Evolutionary conservation across 179 eudicot genomes (phyloP), one percentile per base, ranked within the genome.

Genomic region (Pouteria campechiana): DNA sequence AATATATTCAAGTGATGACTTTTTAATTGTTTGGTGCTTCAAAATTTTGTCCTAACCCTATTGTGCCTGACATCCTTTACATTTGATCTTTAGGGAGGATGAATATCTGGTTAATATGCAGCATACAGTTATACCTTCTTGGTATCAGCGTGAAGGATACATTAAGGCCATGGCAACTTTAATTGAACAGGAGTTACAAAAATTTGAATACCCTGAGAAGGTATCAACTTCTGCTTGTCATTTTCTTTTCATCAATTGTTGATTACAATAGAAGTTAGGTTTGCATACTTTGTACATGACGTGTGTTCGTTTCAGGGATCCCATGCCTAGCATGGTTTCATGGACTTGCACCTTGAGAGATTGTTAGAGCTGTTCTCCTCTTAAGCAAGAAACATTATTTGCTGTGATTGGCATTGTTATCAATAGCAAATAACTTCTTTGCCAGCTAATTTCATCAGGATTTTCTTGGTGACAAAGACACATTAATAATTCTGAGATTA

Each of bases 101-200:
- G 96, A 86, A 55, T 86, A 90, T 58, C 80, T 90, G 17, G 94
- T 79, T 16, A 86, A 79, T 72, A 90, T 90, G 96, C 92, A 86
- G 60, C 96, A 86, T 68, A 86, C 98, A 17, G 98, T 90, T 5
- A 90, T 90, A 39, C 96, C 96, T 50, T 90, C 98, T 53, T 90
- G 98, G 98, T 90, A 90, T 65, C 98, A 90, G 56, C 93, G 98
- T 39, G 96, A 77, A 71, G 98, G 98, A 47, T 90, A 90, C 46
- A 73, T 79, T 24, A 82, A 86, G 62, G 81, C 98, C 54, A 90
- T 90, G 98, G 78, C 79, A 22, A 68, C 76, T 71, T 63, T 90
- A 61, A 90, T 90, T 43, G 87, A 74, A 64, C 70, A 66, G 40
- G 96, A 90, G 62, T 38, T 90, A 28, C 46, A 28, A 47, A 70